These are phyloP conservation scores for Kernera saxatilis DNA, from an alignment of 345 rosid species.

Conservation along the genomic window DNA sequence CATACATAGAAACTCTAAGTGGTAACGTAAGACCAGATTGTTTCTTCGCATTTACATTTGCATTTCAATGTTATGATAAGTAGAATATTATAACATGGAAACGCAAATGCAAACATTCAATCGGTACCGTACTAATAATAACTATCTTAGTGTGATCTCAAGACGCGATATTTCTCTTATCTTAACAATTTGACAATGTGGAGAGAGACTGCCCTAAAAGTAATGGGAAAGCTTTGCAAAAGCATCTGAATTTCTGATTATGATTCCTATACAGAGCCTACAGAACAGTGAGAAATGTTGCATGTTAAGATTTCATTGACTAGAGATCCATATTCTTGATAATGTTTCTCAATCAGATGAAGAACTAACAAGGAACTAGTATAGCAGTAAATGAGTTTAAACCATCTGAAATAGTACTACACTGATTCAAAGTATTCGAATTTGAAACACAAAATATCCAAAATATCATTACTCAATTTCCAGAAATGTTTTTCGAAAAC, in stretches of 20 bases:
- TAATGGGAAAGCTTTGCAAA: neutral
- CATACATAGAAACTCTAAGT: neutral
- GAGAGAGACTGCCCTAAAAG: neutral
- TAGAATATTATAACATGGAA: neutral
- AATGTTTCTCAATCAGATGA: neutral
- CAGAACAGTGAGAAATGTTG: neutral
- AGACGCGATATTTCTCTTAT: neutral
- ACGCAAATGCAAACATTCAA: neutral
- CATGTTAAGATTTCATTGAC: neutral
- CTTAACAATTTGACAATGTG: neutral
- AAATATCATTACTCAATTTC: constrained; percentile 9
- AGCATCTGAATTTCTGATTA: neutral
- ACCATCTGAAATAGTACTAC: constrained; percentile 15
- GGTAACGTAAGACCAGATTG: neutral
- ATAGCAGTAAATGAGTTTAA: constrained; percentile 1
- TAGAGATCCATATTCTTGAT: constrained; percentile 1
- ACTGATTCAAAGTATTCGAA: constrained; percentile 12
- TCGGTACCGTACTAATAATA: neutral
- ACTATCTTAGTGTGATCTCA: neutral
- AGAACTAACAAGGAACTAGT: constrained; percentile 2
- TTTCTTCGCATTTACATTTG: neutral
- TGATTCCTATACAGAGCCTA: neutral
- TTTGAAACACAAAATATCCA: neutral
- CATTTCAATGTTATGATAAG: neutral
- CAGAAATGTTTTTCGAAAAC: neutral